A percentile compares a stretch with the other conserved stretches of the same genome.
Evolutionary conservation across 768 basidiomycete genomes (phyloP).

Genomic region (Leccinum uliginosum): DNA sequence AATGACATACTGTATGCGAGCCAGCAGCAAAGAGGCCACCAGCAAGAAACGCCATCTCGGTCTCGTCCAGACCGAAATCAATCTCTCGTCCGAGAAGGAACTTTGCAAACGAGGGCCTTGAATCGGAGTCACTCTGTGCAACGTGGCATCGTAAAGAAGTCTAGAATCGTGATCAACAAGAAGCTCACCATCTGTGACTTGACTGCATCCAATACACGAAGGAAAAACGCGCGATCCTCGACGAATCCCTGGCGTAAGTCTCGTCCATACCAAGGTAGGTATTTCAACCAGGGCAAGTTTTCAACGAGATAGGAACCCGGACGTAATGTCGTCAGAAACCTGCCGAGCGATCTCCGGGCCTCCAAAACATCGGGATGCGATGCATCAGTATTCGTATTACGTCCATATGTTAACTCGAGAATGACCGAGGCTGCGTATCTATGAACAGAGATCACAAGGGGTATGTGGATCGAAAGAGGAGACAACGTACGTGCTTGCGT

Average conservation of each 20-base stretch:
- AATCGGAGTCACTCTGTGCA: conserved; percentile 12
- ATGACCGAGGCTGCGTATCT: conserved; percentile 17
- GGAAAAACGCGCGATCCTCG: conserved; percentile 46
- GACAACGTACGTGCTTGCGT: conserved; percentile 32
- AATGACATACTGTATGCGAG: conserved; percentile 39
- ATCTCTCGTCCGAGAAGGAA: conserved; percentile 47
- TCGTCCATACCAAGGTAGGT: conserved; percentile 57
- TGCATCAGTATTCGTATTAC: conserved; percentile 8
- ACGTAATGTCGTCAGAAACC: conserved; percentile 20
- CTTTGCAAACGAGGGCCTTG: conserved; percentile 46
- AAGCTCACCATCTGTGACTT: conserved; percentile 36
- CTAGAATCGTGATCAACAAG: not conserved
- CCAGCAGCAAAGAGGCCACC: conserved; percentile 58
- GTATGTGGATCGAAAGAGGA: conserved; percentile 29
- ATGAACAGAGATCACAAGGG: not conserved
- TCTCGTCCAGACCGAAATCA: conserved; percentile 45
- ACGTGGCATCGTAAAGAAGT: not conserved
- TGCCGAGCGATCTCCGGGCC: conserved; percentile 17
- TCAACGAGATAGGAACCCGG: conserved; percentile 35
- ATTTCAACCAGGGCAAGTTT: conserved; percentile 29
- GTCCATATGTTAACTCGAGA: conserved; percentile 20
- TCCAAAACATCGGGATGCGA: conserved; percentile 16
- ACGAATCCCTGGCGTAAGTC: conserved; percentile 49
- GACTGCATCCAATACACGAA: conserved; percentile 40
- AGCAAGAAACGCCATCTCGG: conserved; percentile 53